Percentiles rank a stretch among this genome's conserved stretches.
Conservation (phyloP, 2,329 filamentous ascomycete species). For the Colletotrichum tanaceti region DNA sequence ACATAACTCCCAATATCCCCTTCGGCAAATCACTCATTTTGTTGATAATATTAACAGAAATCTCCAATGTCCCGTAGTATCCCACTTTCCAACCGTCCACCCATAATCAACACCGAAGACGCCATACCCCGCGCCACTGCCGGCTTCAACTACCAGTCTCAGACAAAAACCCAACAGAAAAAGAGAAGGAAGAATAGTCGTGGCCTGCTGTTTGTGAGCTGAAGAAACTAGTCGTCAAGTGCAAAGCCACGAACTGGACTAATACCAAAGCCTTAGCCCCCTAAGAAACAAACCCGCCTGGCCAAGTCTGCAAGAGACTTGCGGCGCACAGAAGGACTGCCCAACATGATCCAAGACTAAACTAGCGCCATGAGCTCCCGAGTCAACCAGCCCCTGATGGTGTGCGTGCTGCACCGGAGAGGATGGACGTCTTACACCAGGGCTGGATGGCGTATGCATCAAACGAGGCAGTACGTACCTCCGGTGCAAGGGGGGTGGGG, state of each 20-base stretch:
- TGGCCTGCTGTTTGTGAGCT: neutral
- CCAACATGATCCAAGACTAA: neutral
- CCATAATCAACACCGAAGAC: neutral
- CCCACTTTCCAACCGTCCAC: neutral
- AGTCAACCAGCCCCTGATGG: neutral
- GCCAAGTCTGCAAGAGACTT: neutral
- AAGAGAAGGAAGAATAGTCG: neutral
- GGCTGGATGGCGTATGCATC: constrained; percentile 5
- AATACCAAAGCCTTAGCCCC: too few species aligned
- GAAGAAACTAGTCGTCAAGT: neutral
- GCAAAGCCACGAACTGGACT: neutral
- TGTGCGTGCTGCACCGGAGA: neutral
- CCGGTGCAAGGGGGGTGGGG: too few species aligned
- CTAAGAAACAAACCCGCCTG: neutral
- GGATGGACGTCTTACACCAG: neutral
- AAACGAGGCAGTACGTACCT: constrained; percentile 2
- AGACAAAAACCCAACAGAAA: neutral
- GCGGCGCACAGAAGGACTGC: neutral
- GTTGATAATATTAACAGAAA: neutral
- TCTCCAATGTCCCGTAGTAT: neutral
- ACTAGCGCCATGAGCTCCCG: neutral
- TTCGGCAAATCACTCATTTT: neutral
- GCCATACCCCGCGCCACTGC: neutral
- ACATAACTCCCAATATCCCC: too few species aligned
- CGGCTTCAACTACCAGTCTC: neutral